Percentiles rank a stretch among this genome's conserved stretches.
Conservation (phyloP, 805 yeast genomes). For the Kodamaea hsintzibuensis region DNA sequence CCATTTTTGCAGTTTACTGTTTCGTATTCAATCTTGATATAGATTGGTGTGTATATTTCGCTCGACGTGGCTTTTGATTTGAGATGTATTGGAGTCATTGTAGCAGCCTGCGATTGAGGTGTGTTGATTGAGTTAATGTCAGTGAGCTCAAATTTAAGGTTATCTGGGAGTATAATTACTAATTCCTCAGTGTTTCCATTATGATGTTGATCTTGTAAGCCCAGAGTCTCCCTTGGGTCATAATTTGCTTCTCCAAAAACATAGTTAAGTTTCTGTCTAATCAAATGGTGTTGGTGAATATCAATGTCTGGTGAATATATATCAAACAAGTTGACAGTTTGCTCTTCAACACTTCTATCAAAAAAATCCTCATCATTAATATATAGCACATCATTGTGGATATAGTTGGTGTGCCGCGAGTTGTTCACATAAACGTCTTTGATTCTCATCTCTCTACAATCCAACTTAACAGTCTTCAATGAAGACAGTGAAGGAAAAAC, state of each 20-base stretch:
- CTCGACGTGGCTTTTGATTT: slow-evolving; percentile 34
- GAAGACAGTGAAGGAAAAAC: slow-evolving; percentile 66
- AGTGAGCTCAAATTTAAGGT: slow-evolving; percentile 59
- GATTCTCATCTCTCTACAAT: slow-evolving; percentile 75
- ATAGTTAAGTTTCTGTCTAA: slow-evolving; percentile 53
- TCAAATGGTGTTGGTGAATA: slow-evolving; percentile 59
- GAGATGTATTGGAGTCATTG: slow-evolving; percentile 39
- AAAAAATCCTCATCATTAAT: slow-evolving; percentile 34
- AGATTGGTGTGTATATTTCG: slow-evolving; percentile 66
- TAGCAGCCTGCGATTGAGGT: slow-evolving; percentile 29
- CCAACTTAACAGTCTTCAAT: slow-evolving; percentile 64
- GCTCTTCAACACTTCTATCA: slow-evolving; percentile 25
- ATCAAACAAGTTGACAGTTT: slow-evolving; percentile 41
- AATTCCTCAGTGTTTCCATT: slow-evolving; percentile 63
- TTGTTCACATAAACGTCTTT: slow-evolving; percentile 60
- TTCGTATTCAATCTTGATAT: slow-evolving; percentile 65
- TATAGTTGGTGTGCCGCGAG: slow-evolving; percentile 54
- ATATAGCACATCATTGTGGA: slow-evolving; percentile 54
- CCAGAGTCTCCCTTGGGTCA: slow-evolving; percentile 24
- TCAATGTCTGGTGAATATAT: slow-evolving; percentile 40
- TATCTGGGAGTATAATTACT: slow-evolving; percentile 61
- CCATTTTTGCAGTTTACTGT: slow-evolving; percentile 72
- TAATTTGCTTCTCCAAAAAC: slow-evolving; percentile 50
- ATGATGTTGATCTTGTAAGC: slow-evolving; percentile 11
- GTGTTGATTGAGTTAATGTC: slow-evolving; percentile 40